Conservation (phyloP, 768 basidiomycete genomes). For the Asterophora lycoperdoides region DNA sequence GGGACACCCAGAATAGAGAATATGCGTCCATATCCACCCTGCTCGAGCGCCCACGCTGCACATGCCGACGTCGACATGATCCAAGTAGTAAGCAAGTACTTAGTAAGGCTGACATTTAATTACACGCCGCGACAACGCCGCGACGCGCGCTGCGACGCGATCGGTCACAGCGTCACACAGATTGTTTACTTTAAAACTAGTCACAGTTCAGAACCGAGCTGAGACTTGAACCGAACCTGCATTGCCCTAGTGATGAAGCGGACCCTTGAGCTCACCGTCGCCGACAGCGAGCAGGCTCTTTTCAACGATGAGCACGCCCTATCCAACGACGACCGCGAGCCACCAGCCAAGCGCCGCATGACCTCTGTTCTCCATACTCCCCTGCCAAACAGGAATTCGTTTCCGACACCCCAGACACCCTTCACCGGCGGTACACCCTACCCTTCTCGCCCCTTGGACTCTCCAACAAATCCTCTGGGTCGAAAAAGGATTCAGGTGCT, state of each 20-base stretch:
- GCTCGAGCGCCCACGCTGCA: too few species aligned
- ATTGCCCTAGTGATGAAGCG: slow-evolving; percentile 16
- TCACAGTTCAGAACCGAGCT: not conserved
- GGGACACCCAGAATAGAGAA: too few species aligned
- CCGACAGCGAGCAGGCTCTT: not conserved
- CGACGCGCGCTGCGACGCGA: slow-evolving; percentile 12
- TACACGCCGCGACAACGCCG: not conserved
- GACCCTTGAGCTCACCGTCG: slow-evolving; percentile 12
- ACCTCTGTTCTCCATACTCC: slow-evolving; percentile 21
- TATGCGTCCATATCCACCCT: too few species aligned
- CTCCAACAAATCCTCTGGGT: slow-evolving; percentile 69
- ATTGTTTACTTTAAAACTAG: slow-evolving; percentile 10
- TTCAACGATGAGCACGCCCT: not conserved
- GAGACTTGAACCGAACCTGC: not conserved
- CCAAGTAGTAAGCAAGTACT: too few species aligned
- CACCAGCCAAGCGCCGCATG: slow-evolving; percentile 17
- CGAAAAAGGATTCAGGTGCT: slow-evolving; percentile 43
- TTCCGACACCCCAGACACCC: slow-evolving; percentile 20
- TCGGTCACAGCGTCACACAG: slow-evolving; percentile 17
- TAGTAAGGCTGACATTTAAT: too few species aligned
- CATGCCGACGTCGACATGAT: too few species aligned
- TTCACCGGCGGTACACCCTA: slow-evolving; percentile 35
- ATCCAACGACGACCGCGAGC: slow-evolving; percentile 7
- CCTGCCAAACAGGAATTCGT: slow-evolving; percentile 22
- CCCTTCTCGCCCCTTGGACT: slow-evolving; percentile 53